Evolutionary conservation across 169 alveolate genomes (phyloP).

Genomic region (Plasmodium inui): DNA sequence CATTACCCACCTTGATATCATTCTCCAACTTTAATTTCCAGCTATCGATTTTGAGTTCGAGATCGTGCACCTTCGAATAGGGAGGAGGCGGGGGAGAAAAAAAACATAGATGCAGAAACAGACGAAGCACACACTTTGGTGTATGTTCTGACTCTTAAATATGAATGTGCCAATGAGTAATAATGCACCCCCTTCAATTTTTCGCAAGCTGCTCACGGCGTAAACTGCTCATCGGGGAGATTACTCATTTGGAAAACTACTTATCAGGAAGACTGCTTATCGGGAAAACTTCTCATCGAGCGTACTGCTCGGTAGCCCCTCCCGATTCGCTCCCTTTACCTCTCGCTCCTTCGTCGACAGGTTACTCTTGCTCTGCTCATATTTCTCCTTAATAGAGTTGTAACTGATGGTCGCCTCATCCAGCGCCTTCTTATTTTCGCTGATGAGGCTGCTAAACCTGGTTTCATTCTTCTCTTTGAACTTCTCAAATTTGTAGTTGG

Average conservation of each 20-base stretch:
- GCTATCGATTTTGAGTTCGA: slow-evolving; percentile 45
- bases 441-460: slow-evolving; percentile 3
- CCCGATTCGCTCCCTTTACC: too few relatives aligned
- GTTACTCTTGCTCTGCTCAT: slow-evolving; percentile 11
- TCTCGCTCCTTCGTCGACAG: slow-evolving; percentile 38
- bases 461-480: slow-evolving; percentile 17
- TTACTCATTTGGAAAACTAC: too few relatives aligned
- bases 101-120: neutral
- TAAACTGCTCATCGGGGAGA: neutral
- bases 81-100: neutral
- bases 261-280: too few relatives aligned
- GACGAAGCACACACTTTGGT: neutral
- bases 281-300: too few relatives aligned
- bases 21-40: slow-evolving; percentile 63
- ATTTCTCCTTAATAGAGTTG: slow-evolving; percentile 15
- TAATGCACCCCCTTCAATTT: neutral
- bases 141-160: neutral
- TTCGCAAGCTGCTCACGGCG: neutral
- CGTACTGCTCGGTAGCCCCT: neutral
- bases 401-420: slow-evolving; percentile 18
- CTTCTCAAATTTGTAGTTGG: slow-evolving; percentile 36
- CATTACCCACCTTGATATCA: slow-evolving; percentile 11
- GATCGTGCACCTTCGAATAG: slow-evolving; percentile 43
- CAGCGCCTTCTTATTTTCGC: slow-evolving; percentile 17
- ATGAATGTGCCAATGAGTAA: neutral